Evolutionary conservation across 345 rosid genomes (phyloP).

Genomic region (Triadica sebifera): DNA sequence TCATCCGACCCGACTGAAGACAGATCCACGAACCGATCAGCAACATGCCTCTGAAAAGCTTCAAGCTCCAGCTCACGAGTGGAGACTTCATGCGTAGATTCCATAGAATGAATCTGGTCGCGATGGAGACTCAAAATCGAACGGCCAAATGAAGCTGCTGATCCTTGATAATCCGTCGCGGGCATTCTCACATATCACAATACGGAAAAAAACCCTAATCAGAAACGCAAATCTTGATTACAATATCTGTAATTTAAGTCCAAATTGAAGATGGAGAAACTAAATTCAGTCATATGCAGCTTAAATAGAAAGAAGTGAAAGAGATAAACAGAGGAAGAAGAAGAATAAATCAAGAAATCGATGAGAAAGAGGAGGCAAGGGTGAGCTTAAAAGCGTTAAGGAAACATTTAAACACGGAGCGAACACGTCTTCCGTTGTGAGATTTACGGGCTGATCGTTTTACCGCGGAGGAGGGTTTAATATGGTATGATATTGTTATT

Average conservation of each 20-base stretch:
- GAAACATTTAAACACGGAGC: constrained; percentile 7
- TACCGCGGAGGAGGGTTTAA: not conserved
- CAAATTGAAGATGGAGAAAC: not conserved
- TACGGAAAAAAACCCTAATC: not conserved
- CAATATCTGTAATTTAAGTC: not conserved
- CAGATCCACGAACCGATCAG: constrained; percentile 53
- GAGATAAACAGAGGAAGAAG: not conserved
- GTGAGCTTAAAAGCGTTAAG: not conserved
- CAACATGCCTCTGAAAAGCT: constrained; percentile 58
- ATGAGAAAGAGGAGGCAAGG: not conserved
- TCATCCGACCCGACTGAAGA: constrained; percentile 35
- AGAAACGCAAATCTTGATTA: not conserved
- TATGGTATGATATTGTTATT: not conserved
- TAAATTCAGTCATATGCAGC: not conserved
- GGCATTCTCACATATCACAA: constrained; percentile 22
- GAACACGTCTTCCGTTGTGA: constrained; percentile 6
- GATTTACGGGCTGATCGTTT: no score
- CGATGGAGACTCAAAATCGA: constrained; percentile 41
- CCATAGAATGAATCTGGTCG: constrained; percentile 48
- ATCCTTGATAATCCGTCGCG: constrained; percentile 30
- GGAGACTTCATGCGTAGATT: constrained; percentile 27
- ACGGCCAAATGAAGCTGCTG: constrained; percentile 34
- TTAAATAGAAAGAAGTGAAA: not conserved
- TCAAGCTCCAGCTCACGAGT: constrained; percentile 41
- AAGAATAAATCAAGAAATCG: not conserved